Conservation (phyloP, 768 basidiomycete genomes). For the Gautieria morchelliformis region DNA sequence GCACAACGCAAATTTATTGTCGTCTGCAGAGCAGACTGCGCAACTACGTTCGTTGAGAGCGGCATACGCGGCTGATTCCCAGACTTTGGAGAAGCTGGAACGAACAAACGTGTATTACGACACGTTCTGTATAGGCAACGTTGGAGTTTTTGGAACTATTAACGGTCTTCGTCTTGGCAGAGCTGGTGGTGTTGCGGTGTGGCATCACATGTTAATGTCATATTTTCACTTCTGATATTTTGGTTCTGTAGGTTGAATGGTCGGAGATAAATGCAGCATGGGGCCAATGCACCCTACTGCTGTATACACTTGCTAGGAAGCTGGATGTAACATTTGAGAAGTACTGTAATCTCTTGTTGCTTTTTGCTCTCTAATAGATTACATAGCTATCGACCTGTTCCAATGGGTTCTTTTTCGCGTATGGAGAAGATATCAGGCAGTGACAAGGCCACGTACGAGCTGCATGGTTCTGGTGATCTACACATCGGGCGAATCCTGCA, state of each 20-base stretch:
- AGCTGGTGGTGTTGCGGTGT: constrained; percentile 70
- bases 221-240: background rate
- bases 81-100: constrained; percentile 74
- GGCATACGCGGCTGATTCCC: constrained; percentile 69
- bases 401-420: constrained; percentile 91
- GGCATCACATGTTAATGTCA: constrained; percentile 16
- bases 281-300: constrained; percentile 88
- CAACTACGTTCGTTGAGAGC: constrained; percentile 66
- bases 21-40: constrained; percentile 53
- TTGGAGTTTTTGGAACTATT: constrained; percentile 95
- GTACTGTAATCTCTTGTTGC: constrained; percentile 33
- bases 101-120: constrained; percentile 94
- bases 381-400: constrained; percentile 75
- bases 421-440: constrained; percentile 69
- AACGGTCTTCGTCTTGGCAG: constrained; percentile 90
- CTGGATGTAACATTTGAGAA: constrained; percentile 81
- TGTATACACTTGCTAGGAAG: constrained; percentile 88
- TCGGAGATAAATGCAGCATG: constrained; percentile 98
- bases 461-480: constrained; percentile 92
- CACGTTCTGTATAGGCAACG: constrained; percentile 91
- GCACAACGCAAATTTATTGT: constrained; percentile 64
- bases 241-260: constrained; percentile 77
- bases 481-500: constrained; percentile 83
- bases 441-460: constrained; percentile 79
- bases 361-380: background rate